Base-by-base conservation (phyloP, 768 basidiomycete species). In the Rhizopogon vulgaris region DNA sequence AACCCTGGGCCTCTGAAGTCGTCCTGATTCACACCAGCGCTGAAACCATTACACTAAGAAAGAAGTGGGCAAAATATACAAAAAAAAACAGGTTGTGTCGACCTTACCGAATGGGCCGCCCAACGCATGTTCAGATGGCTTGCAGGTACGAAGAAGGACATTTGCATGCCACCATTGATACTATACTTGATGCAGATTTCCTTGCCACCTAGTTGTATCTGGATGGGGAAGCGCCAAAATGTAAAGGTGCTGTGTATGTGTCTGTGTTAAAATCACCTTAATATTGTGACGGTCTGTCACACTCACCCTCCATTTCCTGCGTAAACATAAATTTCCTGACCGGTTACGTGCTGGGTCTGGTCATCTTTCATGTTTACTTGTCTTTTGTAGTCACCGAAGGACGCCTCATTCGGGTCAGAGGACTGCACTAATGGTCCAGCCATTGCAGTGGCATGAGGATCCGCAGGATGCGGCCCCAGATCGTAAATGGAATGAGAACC, bases 151-250 rank as follows among this genome's bases (percentile, higher is more conserved):
- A 79, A 83, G 66, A 99, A 99, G 34, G 80, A 77, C 45, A 91
- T 72, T 54, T 79, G 76, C 46, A 86, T 81, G 3, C 94, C 87
- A 9, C 79, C 71, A 65, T 98, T 97, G 60, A 99, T 75, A 49
- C 78, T 78, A 68, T 99, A 99, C 51, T 70, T 75, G 48, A 98
- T 76, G 45, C 74, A 71, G 78, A 93, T 87, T 71, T 95, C 90
- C 36, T 73, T 71, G 8, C 73, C 69, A 1, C 77, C 75, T 2
- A 97, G 67, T 0, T 91, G 92, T 50, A 99, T 77, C 56, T 85
- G 82, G 43, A 97, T 81, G 61, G 84, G 75, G 71, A 97, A 97
- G 49, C 95, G 78, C 89, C 93, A 98, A 73, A 99, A 99, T 1
- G 91, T 91, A 63, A 82, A 93, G 0, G 87, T 85, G 4, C 93